Percentiles rank a stretch among this genome's conserved stretches.
Conservation (phyloP, 305 asterid genomes). For the Fraxinus nigra region DNA sequence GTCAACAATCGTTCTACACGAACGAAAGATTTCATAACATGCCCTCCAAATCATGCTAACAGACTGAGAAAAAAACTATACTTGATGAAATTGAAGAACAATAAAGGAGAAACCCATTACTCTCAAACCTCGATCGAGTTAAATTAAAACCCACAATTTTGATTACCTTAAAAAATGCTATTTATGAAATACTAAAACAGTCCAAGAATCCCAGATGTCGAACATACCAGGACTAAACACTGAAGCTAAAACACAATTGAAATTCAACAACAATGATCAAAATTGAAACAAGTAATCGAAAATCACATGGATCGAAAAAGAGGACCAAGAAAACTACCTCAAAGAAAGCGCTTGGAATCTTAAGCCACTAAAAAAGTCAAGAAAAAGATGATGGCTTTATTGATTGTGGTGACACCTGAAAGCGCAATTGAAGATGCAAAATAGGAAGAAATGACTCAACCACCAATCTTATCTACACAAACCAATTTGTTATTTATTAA, state of each 20-base stretch:
- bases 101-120: not conserved
- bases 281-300: slow-evolving; percentile 2
- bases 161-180: slow-evolving; percentile 14
- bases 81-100: slow-evolving; percentile 1
- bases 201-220: slow-evolving; percentile 27
- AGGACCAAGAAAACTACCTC: slow-evolving; percentile 14
- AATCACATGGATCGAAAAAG: slow-evolving; percentile 23
- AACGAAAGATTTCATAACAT: not conserved
- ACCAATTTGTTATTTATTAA: slow-evolving; percentile 26
- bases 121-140: slow-evolving; percentile 25
- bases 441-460: slow-evolving; percentile 29
- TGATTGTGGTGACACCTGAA: slow-evolving; percentile 31
- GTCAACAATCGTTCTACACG: not conserved
- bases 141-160: slow-evolving; percentile 32
- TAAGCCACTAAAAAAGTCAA: slow-evolving; percentile 8
- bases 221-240: slow-evolving; percentile 18
- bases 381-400: slow-evolving; percentile 24
- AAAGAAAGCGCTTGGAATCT: slow-evolving; percentile 1
- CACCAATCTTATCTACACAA: slow-evolving; percentile 45
- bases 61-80: not conserved
- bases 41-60: not conserved
- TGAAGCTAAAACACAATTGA: slow-evolving; percentile 34
- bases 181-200: slow-evolving; percentile 20
- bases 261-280: slow-evolving; percentile 25
- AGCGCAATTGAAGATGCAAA: slow-evolving; percentile 28